Base-by-base conservation (phyloP, 1,284 basidiomycete genomes). In the Termitomyces sp. region DNA sequence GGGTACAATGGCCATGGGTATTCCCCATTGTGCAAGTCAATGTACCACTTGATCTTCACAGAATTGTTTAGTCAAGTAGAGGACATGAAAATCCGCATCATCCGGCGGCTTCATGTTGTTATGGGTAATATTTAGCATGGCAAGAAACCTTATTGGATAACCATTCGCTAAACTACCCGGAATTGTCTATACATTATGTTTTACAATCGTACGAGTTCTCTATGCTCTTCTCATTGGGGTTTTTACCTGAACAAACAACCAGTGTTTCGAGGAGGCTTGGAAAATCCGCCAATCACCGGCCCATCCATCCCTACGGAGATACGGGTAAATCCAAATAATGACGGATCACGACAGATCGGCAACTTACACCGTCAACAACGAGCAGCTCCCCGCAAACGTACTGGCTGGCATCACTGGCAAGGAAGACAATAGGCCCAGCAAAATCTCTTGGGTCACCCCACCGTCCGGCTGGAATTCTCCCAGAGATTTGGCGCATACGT, bases 391-490 rank as follows among this genome's bases (percentile, higher is more conserved):
- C 95, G 59, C 86, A 92, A 17, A 98, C 84, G 66, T 97, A 98
- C 69, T 92, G 85, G 64, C 89, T 91, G 1, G 93, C 94, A 44
- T 73, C 72, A 62, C 89, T 91, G 5, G 94, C 90, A 34, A 98
- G 83, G 73, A 92, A 98, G n/a, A 97, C 83, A 52, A 91, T 72
- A 0, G 92, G 90, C 5, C 94, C 94, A 33, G 90, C 92, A 72
- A 98, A 95, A 74, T 98, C 94, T 42, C 75, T 76, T 1, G 94
- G 92, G 31, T 80, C 73, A 38, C 92, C 95, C 95, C 95, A 98
- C 57, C 94, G 77, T 17, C 86, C 88, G 6, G 90, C 88, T n/a
- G 93, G 93, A 61, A 95, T 96, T 54, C 94, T 84, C 67, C 96
- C 94, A 55, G 90, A 85, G 66, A 98, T 96, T 73, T 98, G 94